Evolutionary conservation across 495 filamentous ascomycete genomes (phyloP), one percentile per base, ranked within the genome.

Genomic region (Sabuloglossum arenarium): DNA sequence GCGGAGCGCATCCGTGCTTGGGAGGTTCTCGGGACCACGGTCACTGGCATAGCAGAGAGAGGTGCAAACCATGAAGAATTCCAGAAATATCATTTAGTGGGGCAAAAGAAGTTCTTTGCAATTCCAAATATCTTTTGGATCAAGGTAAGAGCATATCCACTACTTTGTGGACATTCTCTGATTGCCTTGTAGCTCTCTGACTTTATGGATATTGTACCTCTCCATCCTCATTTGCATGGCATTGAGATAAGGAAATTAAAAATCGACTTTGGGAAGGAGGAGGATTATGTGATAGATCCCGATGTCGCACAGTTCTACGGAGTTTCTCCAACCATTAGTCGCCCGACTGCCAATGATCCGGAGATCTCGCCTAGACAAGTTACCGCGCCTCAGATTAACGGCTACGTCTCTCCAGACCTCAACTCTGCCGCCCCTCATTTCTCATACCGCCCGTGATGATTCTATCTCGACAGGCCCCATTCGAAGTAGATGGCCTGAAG

Each of bases 111-210:
- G 30, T 61, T 61, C 43, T 74, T 75, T 56, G 68, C 65, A 19
- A 70, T 78, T 68, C 70, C 74, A 57, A 71, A 83, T 61, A 71
- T 87, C 64, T 89, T 89, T 66, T 87, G 86, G 73, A 75, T 89
- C 61, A 84, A 79, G 71, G 81, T 85, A 71, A 60, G 68, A 27
- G 9, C 1, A 23, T 32, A 3, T 29, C 1, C 27, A 21, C 21
- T 9, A 12, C 1, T 16, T 11, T 5, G 23, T 21, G 47, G n/a
- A 25, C 56, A n/a, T 56, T 23, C 16, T n/a, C 45, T 53, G 19
- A 42, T 23, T 56, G 8, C 8, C 8, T 31, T 11, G 6, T 51
- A 59, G 57, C 50, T 59, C 53, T 59, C 57, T 10, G 57, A 59
- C 30, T 59, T 59, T 37, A 2, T 58, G 1, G 52, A 55, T 39